Evolutionary conservation across 78 protist genomes (phyloP), one percentile per base, ranked within the genome.

Genomic region (Dictyostelium intermedium): DNA sequence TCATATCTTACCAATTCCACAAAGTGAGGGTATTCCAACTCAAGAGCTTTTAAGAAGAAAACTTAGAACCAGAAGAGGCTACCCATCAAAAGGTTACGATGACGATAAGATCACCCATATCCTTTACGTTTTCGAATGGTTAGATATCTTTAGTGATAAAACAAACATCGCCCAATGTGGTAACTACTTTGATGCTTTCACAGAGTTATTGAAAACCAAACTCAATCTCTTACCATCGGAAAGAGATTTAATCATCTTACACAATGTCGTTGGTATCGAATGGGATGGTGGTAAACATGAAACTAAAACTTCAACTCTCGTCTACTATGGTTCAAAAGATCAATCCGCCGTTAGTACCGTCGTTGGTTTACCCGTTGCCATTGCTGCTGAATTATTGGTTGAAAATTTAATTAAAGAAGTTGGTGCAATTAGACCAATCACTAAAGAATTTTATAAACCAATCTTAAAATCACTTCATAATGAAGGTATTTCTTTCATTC

Each of bases 331-430:
- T 66, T 60, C 61, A 53, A 79, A 76, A 39, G 84, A 63, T 61
- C 66, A 85, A 61, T 91, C 96, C 23, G 97, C 97, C 0, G 96
- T 94, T 25, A 96, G 97, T 32, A 87, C 84, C 45, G 91, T 96
- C 16, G 96, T 97, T 32, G 98, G 97, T 77, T 83, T 97, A 27
- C 98, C 98, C n/a, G 96, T 91, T 37, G 97, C 95, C 9, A 95
- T 96, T 61, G 95, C 96, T 0, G 91, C 98, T 32, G 95, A 95
- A 50, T 91, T 97, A 1, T 39, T 96, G 2, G 85, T 97, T n/a
- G 96, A 96, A 70, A 87, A 87, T 7, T 43, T 30, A 32, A 37
- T 91, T 13, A 43, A 25, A 10, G 86, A 80, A 47, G 34, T 53
- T n/a, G 98, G 98, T 72, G 95, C 95, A 3, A 50, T 86, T 30